A percentile compares a stretch with the other conserved stretches of the same genome.
phyloP scores from a whole-genome alignment of 1,284 basidiomycete genomes.

The Vanrija pseudolonga region DNA sequence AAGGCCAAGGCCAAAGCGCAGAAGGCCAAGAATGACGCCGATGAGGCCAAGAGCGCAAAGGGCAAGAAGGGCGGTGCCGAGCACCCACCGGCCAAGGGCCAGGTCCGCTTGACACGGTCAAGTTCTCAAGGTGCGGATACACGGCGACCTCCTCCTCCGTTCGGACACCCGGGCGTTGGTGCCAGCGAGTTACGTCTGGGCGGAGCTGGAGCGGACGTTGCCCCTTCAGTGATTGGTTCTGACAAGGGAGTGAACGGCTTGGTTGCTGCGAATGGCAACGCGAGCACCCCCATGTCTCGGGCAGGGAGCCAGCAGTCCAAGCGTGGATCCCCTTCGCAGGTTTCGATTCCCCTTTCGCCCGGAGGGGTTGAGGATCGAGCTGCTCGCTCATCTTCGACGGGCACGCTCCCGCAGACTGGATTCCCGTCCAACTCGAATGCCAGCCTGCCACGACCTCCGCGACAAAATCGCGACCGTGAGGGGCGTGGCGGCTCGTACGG shows the following conservation, averaged over 20 bases:
- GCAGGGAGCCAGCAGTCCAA: constrained; percentile 23
- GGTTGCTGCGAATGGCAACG: constrained; percentile 5
- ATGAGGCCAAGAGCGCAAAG: constrained; percentile 6
- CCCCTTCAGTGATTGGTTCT: background rate
- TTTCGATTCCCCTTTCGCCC: constrained; percentile 9
- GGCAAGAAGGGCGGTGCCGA: constrained; percentile 6
- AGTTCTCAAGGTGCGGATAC: too few relatives aligned
- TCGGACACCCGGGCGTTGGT: too few relatives aligned
- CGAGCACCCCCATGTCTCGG: constrained; percentile 25
- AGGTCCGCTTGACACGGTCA: too few relatives aligned
- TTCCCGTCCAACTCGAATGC: constrained; percentile 12
- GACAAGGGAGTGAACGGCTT: constrained; percentile 5
- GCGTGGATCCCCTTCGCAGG: constrained; percentile 11
- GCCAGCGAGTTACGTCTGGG: too few relatives aligned
- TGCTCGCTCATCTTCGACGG: constrained; percentile 12
- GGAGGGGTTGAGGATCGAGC: constrained; percentile 3
- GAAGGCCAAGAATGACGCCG: constrained; percentile 7
- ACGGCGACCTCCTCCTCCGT: background rate
- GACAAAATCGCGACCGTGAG: constrained; percentile 24
- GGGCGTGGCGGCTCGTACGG: constrained; percentile 26
- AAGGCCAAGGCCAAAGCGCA: constrained; percentile 23
- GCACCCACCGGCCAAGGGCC: background rate
- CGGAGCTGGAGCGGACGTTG: background rate
- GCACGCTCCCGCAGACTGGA: constrained; percentile 25
- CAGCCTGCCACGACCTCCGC: constrained; percentile 22